Base-by-base conservation (phyloP, 2,329 filamentous ascomycete species). In the Alternaria metachromatica region DNA sequence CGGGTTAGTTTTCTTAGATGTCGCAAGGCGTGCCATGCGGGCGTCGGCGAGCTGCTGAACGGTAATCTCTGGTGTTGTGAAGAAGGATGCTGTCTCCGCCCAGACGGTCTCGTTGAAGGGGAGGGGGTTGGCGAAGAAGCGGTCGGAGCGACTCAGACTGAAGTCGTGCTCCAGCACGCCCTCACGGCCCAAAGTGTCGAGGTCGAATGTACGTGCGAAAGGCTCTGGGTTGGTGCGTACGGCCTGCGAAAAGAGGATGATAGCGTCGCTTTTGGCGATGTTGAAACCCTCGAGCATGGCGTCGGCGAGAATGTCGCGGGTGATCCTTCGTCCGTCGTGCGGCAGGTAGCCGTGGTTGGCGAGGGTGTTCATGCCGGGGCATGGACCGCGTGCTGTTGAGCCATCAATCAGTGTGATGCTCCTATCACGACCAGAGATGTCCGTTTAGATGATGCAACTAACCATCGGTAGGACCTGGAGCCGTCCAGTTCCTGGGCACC, bases 101-200 rank as follows among this genome's bases (percentile, higher is more conserved):
- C 60, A 62, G 23, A 62, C 60, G 26, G 60, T 62, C 10, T 57
- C 60, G 43, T 62, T 62, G 54, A 62, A 62, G 3, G 60, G 60
- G n/a, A 62, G 46, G 8, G 60, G 60, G 20, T 62, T 41, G 13
- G 54, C 60, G 23, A 62, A 62, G 54, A 58, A 62, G 20, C 60
- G 60, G 8, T 62, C 60, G 0, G 60, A 62, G 23, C 60, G 60
- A 30, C 60, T 62, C 18, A 62, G 46, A 8, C 60, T 62, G 46
- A 62, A 62, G 20, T 62, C 60, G 26, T 62, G 60, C 48, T 62
- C 60, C 5, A 62, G 48, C 0, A 62, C 60, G 26, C 54, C 60
- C 25, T 62, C 60, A 13, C 60, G 60, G n/a, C 60, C 60, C 46
- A 62, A 1, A 0, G 54, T 62, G 25, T 62, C 60, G 23, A 62